Evolutionary conservation across 805 yeast genomes (phyloP).

Genomic region (Saccharomyces kudriavzevii): DNA sequence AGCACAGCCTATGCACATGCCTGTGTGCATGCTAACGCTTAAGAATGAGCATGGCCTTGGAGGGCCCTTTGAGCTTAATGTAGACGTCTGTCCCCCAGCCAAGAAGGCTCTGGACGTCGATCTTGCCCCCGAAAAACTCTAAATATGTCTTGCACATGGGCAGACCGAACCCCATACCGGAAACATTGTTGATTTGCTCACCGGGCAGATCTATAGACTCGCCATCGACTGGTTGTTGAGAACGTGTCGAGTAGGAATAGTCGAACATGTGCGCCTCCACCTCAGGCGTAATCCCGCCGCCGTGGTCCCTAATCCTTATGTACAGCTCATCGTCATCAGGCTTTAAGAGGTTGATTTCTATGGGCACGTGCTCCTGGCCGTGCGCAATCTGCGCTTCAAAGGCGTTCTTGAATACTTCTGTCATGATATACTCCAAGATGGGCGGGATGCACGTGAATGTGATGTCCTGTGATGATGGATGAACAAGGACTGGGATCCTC

Average conservation of each 20-base stretch:
- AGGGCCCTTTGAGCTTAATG: slow-evolving; percentile 38
- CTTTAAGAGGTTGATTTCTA: slow-evolving; percentile 27
- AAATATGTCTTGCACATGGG: slow-evolving; percentile 75
- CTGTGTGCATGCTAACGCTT: neutral
- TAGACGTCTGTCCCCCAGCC: slow-evolving; percentile 80
- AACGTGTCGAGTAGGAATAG: slow-evolving; percentile 70
- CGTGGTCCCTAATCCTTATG: slow-evolving; percentile 74
- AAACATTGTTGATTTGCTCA: slow-evolving; percentile 57
- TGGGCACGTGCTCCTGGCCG: slow-evolving; percentile 23
- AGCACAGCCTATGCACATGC: neutral
- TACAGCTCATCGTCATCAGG: slow-evolving; percentile 40
- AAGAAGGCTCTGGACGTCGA: slow-evolving; percentile 60
- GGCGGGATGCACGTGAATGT: slow-evolving; percentile 77
- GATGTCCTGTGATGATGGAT: slow-evolving; percentile 31
- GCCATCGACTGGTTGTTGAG: neutral
- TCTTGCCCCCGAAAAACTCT: slow-evolving; percentile 61
- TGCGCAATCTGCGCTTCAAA: slow-evolving; percentile 83
- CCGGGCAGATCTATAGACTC: slow-evolving; percentile 39
- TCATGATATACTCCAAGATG: slow-evolving; percentile 79
- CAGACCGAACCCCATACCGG: slow-evolving; percentile 95
- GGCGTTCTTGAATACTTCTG: slow-evolving; percentile 81
- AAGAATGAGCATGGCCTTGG: slow-evolving; percentile 8
- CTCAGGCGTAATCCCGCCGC: slow-evolving; percentile 76
- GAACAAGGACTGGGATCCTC: neutral
- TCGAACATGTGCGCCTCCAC: slow-evolving; percentile 65